Base-by-base conservation (phyloP, 2,329 filamentous ascomycete species). In the Talaromyces sp. region DNA sequence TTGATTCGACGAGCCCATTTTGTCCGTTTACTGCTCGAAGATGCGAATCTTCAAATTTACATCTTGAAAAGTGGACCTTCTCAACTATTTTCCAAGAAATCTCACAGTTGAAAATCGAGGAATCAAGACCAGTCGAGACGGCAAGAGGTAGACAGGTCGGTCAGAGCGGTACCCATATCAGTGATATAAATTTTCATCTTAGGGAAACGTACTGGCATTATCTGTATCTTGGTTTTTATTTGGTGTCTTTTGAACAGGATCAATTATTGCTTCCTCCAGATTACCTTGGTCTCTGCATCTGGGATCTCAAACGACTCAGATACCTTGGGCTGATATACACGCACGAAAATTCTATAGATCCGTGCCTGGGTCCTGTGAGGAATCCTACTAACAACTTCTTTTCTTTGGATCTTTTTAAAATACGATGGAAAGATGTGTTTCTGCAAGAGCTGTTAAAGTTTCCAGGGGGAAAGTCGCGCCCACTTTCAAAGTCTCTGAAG, bases 251-350 rank as follows among this genome's bases (percentile, higher is more conserved):
- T 9, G 22, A 27, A 33, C 37, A 27, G 13, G 39, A 50, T 22
- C 47, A 58, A 8, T 60, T 45, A 24, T 31, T 47, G 11, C 59
- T 37, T 22, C 41, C 14, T 65, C 43, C 52, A n/a, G 63, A 65
- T 41, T 58, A 41, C 9, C 48, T 61, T 24, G 63, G 62, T 54
- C 27, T 64, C 33, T 64, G 45, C 31, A 60, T 64, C n/a, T 64
- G 56, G 45, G 47, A 60, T 31, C 7, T 14, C n/a, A 4, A 24
- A 31, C 56, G 62, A 37, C 56, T 60, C 27, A 10, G 33, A 4
- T 60, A 33, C 27, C 31, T 56, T 35, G 50, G 31, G 4, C 31
- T 56, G 3, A 5, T 4, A n/a, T 2, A n/a, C 10, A 10, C 33
- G 24, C 54, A 33, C 4, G 11, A 58, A 3, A 41, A 41, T 16